Percentiles rank a stretch among this genome's conserved stretches.
Evolutionary conservation across 179 eudicot species (phyloP).

Genomic region (Monotropa hypopitys): DNA sequence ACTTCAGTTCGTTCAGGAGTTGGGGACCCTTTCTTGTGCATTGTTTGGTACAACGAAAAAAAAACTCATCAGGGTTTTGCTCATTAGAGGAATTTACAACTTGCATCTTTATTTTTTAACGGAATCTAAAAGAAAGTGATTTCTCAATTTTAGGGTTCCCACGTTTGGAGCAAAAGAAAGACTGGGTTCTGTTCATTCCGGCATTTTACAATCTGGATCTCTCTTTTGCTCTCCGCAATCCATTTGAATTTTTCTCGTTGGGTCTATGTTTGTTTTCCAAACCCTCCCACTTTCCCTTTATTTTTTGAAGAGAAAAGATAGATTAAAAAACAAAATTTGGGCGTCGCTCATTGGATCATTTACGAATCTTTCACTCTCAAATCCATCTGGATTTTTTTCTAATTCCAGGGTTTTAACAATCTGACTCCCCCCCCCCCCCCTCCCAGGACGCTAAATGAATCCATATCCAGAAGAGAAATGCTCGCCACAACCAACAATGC

Average conservation of each 20-base stretch:
- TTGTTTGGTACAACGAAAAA: neutral
- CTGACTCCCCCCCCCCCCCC: neutral
- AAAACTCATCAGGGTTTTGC: neutral
- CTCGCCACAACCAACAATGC: slow-evolving; percentile 13
- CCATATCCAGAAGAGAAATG: slow-evolving; percentile 41
- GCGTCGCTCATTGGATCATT: neutral
- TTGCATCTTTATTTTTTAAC: neutral
- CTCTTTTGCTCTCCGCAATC: neutral
- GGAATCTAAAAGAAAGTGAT: neutral
- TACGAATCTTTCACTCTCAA: neutral
- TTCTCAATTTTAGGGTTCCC: neutral
- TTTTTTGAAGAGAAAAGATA: neutral
- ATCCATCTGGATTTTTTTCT: neutral
- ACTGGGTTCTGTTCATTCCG: neutral
- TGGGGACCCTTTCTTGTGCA: neutral
- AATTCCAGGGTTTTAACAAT: neutral
- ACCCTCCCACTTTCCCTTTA: neutral
- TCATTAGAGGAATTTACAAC: neutral
- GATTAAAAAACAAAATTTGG: neutral
- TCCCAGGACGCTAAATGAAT: slow-evolving; percentile 39
- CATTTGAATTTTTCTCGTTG: neutral
- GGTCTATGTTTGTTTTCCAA: neutral
- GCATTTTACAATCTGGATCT: neutral
- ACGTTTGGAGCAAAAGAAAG: neutral
- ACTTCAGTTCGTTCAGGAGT: neutral